Percentiles rank a stretch among this genome's conserved stretches.
These are phyloP conservation scores for Mortierella sp. DNA, from an alignment of 371 early-diverging fungal species.

Conservation along the genomic window DNA sequence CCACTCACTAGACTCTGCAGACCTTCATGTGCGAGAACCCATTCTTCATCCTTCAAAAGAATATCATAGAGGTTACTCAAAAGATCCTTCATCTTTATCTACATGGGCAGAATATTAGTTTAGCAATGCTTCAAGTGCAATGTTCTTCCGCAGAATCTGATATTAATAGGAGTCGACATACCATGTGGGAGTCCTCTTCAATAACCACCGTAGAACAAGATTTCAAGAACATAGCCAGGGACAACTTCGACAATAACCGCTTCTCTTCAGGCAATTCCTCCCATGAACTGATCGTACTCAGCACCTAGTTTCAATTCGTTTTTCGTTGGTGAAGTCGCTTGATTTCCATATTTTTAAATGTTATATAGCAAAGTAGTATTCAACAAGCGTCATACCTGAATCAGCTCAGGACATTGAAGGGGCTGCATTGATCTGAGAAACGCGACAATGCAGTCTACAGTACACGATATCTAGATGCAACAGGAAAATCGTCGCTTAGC, in stretches of 20 bases:
- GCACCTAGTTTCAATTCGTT: constrained; percentile 5
- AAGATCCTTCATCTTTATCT: constrained; percentile 6
- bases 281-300: constrained; percentile 28
- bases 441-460: constrained; percentile 16
- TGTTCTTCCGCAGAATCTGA: no score
- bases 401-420: constrained; percentile 7
- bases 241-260: constrained; percentile 21
- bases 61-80: constrained; percentile 1
- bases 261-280: constrained; percentile 3
- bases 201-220: constrained; percentile 18
- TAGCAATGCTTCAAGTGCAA: no score
- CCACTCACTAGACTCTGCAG: constrained; percentile 20
- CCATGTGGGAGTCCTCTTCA: constrained; percentile 12
- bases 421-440: constrained; percentile 28
- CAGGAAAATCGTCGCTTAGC: no score
- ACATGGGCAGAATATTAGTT: no score
- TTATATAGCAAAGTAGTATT: no score
- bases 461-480: constrained; percentile 30
- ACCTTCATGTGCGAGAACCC: constrained; percentile 17
- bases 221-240: constrained; percentile 22
- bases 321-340: no score
- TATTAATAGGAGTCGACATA: no score
- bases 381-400: constrained; percentile 13
- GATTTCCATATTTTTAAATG: no score
- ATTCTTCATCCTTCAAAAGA: constrained; percentile 19